Base-by-base conservation (phyloP, 1,139 yeast genomes). In the Oligophagozyma castellii region DNA sequence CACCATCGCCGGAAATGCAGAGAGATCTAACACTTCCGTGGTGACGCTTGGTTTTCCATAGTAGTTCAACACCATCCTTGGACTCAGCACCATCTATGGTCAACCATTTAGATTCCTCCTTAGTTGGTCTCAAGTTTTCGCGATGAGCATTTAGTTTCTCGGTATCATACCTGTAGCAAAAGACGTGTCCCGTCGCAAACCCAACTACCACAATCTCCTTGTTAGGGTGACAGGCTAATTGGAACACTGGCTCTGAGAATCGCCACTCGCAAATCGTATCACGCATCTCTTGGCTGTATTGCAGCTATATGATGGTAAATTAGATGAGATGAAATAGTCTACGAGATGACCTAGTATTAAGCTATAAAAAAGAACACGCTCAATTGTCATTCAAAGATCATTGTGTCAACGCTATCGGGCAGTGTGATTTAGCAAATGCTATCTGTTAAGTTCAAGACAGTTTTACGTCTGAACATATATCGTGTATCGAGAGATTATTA, bases 1-100 rank as follows among this genome's bases (percentile, higher is more conserved):
- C 39, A 19, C 65, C 60, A 12, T 70, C 67, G 0, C 66, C 57
- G 37, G 78, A 86, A 50, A 81, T 77, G 11, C 70, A 58, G 5
- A 83, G 58, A 5, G 78, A 72, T 25, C 98, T 59, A 38, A 93
- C 81, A 35, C 94, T 78, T 1, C 86, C 89, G 53, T 83, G 83
- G 51, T 89, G 96, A 46, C 96, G 67, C 46, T 72, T 80, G 0
- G 96, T 84, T 34, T 76, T 69, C 96, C 96, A 89, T 22, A 62
- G 38, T n/a, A 61, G 47, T 3, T 51, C 53, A 3, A 70, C 49
- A 19, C 43, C 52, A 4, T 46, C 56, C n/a, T 47, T 52, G 4
- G 44, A 49, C 5, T 46, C 42, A 1, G 48, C 55, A 2, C 55
- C 52, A 18, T 48, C 51, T 2, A 59, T 56, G 3, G 63, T 59